phyloP scores from a whole-genome alignment of 306 rosid genomes.

The Hylodesmum podocarpum region DNA sequence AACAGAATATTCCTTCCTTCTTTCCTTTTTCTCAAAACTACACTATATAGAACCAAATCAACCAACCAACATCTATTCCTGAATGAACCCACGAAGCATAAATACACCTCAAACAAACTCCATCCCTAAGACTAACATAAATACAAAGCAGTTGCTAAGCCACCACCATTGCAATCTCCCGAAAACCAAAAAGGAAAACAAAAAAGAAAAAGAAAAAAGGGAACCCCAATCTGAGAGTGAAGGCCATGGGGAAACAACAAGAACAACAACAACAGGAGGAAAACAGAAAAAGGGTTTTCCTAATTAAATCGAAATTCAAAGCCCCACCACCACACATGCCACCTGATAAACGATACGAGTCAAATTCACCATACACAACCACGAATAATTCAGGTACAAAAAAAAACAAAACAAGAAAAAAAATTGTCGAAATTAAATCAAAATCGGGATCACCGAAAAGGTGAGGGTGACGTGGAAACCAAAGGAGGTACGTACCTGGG shows the following conservation, averaged over 20 bases:
- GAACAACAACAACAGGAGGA: not conserved
- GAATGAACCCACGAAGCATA: constrained; percentile 31
- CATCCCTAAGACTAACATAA: constrained; percentile 40
- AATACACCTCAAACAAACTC: constrained; percentile 29
- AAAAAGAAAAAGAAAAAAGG: constrained; percentile 47
- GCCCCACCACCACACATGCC: constrained; percentile 50
- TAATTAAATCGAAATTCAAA: constrained; percentile 54
- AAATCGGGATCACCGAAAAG: constrained; percentile 24
- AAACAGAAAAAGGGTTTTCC: constrained; percentile 28
- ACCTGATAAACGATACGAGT: constrained; percentile 45
- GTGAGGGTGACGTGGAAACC: constrained; percentile 29
- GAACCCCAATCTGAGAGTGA: constrained; percentile 43
- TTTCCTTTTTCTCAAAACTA: constrained; percentile 29
- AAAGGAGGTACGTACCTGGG: constrained; percentile 51
- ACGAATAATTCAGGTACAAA: not conserved
- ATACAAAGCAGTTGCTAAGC: constrained; percentile 31
- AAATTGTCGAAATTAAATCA: constrained; percentile 28
- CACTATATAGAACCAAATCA: constrained; percentile 38
- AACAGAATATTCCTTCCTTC: constrained; percentile 23
- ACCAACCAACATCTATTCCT: constrained; percentile 40
- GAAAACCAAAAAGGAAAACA: constrained; percentile 46
- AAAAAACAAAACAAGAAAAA: not conserved
- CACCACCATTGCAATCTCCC: constrained; percentile 50
- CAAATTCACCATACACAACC: constrained; percentile 36
- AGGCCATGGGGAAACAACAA: constrained; percentile 18